Evolutionary conservation across 495 filamentous ascomycete genomes (phyloP).

Genomic region (Penicillium longicatenatum): DNA sequence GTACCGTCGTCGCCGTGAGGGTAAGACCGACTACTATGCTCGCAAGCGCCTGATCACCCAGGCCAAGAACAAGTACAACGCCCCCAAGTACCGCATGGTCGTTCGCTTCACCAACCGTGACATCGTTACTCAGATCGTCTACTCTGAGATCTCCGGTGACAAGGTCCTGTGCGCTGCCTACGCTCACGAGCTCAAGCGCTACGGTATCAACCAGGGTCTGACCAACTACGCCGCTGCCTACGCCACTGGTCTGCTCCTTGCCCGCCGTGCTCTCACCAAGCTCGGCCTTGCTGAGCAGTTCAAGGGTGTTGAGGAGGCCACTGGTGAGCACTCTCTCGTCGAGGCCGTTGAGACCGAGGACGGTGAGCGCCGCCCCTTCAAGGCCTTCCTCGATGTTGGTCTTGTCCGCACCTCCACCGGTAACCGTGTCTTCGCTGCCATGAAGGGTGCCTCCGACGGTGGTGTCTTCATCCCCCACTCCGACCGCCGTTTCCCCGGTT

Average conservation of each 20-base stretch:
- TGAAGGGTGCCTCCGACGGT: conserved; percentile 99
- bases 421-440: conserved; percentile 97
- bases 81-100: conserved; percentile 98
- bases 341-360: conserved; percentile 85
- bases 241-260: conserved; percentile 92
- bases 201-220: conserved; percentile 96
- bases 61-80: conserved; percentile 99
- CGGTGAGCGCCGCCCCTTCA: conserved; percentile 92
- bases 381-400: conserved; percentile 97
- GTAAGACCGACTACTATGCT: conserved; percentile 99
- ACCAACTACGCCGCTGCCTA: conserved; percentile 99
- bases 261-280: conserved; percentile 95
- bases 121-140: conserved; percentile 97
- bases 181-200: conserved; percentile 94
- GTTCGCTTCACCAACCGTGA: conserved; percentile 99
- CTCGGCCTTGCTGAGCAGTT: conserved; percentile 91
- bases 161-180: conserved; percentile 94
- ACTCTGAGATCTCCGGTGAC: conserved; percentile 95
- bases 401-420: conserved; percentile 95
- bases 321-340: conserved; percentile 92
- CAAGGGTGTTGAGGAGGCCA: conserved; percentile 87
- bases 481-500: conserved; percentile 98
- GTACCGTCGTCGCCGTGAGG: conserved; percentile 94
- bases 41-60: conserved; percentile 99
- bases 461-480: conserved; percentile 97